Conservation (phyloP, 352 stramenopile genomes). For the Phytophthora kernoviae region DNA sequence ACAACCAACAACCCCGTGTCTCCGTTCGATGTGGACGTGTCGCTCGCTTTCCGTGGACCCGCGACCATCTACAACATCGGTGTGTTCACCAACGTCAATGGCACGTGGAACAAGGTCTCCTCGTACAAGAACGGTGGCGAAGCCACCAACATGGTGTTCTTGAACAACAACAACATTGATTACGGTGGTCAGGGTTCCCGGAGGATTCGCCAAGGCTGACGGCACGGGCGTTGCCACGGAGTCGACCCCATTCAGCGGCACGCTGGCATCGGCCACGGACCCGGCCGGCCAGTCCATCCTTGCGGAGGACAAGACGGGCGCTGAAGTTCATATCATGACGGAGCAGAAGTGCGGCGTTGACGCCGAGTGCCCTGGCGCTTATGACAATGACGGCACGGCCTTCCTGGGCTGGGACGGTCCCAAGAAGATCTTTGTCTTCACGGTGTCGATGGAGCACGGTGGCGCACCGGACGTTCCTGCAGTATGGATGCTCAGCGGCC, state of each 20-base stretch:
- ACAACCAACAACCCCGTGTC: slow-evolving; percentile 50
- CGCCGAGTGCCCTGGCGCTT: slow-evolving; percentile 62
- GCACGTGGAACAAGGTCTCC: slow-evolving; percentile 60
- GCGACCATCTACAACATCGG: slow-evolving; percentile 77
- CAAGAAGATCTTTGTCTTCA: slow-evolving; percentile 83
- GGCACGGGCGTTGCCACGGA: slow-evolving; percentile 47
- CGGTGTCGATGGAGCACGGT: slow-evolving; percentile 61
- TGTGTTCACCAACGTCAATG: slow-evolving; percentile 65
- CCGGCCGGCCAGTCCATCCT: slow-evolving; percentile 47
- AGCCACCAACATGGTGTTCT: slow-evolving; percentile 74
- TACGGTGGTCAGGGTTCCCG: slow-evolving; percentile 55
- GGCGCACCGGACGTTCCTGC: slow-evolving; percentile 60
- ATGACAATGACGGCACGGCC: slow-evolving; percentile 72
- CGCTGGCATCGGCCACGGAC: slow-evolving; percentile 52
- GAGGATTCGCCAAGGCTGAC: slow-evolving; percentile 64
- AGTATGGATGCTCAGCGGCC: slow-evolving; percentile 77
- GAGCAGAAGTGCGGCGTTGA: slow-evolving; percentile 59
- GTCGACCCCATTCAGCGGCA: slow-evolving; percentile 53
- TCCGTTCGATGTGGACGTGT: slow-evolving; percentile 68
- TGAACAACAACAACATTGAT: slow-evolving; percentile 88
- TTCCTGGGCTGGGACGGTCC: slow-evolving; percentile 67
- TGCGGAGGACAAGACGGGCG: slow-evolving; percentile 64
- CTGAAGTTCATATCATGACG: slow-evolving; percentile 81
- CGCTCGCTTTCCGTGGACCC: slow-evolving; percentile 66
- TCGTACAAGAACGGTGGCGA: slow-evolving; percentile 60